These are phyloP conservation scores for Forsythia viridissima DNA, from an alignment of 257 asterid genomes.

Conservation along the genomic window DNA sequence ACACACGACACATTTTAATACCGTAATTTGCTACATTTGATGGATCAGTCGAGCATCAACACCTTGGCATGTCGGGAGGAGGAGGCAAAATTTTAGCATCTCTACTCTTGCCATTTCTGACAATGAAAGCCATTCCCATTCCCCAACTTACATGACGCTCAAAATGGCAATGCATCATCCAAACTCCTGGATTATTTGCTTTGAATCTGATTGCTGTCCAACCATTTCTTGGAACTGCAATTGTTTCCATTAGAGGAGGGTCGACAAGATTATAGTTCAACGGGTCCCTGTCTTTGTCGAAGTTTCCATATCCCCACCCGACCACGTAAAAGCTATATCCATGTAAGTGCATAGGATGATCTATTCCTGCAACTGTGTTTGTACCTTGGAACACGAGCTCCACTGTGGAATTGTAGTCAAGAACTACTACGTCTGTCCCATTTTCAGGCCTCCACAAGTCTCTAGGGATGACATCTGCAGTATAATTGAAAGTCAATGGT, in stretches of 20 bases:
- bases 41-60: slow-evolving; percentile 12
- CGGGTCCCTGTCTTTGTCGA: slow-evolving; percentile 26
- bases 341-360: slow-evolving; percentile 70
- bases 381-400: slow-evolving; percentile 58
- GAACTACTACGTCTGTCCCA: slow-evolving; percentile 31
- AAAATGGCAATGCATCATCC: slow-evolving; percentile 54
- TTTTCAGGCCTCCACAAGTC: slow-evolving; percentile 17
- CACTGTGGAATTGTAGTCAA: slow-evolving; percentile 44
- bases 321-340: slow-evolving; percentile 63
- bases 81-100: slow-evolving; percentile 39
- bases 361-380: slow-evolving; percentile 30
- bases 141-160: slow-evolving; percentile 52
- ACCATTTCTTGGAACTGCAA: slow-evolving; percentile 13
- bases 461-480: slow-evolving; percentile 23
- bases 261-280: slow-evolving; percentile 41
- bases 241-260: slow-evolving; percentile 30
- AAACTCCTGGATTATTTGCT: slow-evolving; percentile 58
- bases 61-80: slow-evolving; percentile 42
- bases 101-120: slow-evolving; percentile 31
- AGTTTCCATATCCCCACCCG: slow-evolving; percentile 53
- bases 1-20: background rate
- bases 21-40: background rate
- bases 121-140: slow-evolving; percentile 46
- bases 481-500: slow-evolving; percentile 34
- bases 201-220: slow-evolving; percentile 59